Evolutionary conservation across 805 yeast species (phyloP), one percentile per base, ranked within the genome.

Genomic region (Candida coquimbonensis): DNA sequence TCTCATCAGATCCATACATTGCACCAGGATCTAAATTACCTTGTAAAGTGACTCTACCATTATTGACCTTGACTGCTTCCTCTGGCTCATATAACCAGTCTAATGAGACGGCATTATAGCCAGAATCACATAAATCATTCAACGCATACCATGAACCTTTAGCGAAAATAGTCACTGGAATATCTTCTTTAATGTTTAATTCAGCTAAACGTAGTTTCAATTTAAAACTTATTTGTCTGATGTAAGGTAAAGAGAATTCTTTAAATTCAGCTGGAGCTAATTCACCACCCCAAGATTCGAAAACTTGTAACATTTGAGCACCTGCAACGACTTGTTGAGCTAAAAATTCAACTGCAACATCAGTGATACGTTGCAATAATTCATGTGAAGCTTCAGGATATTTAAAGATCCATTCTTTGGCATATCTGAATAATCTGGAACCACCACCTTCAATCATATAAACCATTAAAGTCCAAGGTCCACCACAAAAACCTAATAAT

Each of bases 391-490:
- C 82, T 47, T 80, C 77, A 26, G 95, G 86, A 62, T 81, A 80
- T 59, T 77, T 79, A 71, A 83, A 93, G 49, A 93, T 74, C 96
- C 98, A 90, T 62, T 87, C 84, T 65, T 90, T 88, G 44, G 88
- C 96, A 60, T 75, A 89, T 62, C 96, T 76, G 70, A 87, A 93
- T 73, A 91, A 73, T 61, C 86, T 86, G 7, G 96, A 82, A 16
- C 97, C 96, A 54, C 95, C 96, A 43, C 99, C 99, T 67, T 93
- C 99, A 49, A 89, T 81, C 96, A 93, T 93, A 69, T 93, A 93
- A 34, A 90, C 96, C 70, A 93, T 73, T 49, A 93, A 69, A 12
- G 99, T 93, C 96, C 97, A 93, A 46, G 99, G 99, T 9, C 96
- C 96, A 45, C 99, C 99, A 54, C 89, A 86, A 67, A 93, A 93